Conservation (phyloP, 192 early-diverging fungal species). For the Coemansia sp. region DNA sequence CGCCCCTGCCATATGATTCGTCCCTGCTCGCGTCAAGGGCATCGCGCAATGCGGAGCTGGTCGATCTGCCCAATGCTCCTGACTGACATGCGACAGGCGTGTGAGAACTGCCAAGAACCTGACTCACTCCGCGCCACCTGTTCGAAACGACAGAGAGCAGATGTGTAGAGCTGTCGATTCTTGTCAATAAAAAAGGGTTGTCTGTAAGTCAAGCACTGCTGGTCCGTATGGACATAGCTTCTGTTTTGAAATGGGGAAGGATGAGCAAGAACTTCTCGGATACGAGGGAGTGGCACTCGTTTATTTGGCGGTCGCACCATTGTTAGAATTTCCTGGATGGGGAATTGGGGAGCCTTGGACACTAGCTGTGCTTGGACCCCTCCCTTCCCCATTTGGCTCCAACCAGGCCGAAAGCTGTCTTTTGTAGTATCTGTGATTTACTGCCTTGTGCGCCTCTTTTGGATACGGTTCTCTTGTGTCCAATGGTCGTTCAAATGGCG, state of each 20-base stretch:
- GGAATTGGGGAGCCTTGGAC: not conserved
- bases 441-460: not conserved
- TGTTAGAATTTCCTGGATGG: not conserved
- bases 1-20: slow-evolving; percentile 2
- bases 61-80: not conserved
- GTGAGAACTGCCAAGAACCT: not conserved
- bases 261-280: not conserved
- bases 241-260: not conserved
- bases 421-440: not conserved
- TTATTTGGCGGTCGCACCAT: not conserved
- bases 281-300: not conserved
- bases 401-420: not conserved
- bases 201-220: not conserved
- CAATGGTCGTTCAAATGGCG: not conserved
- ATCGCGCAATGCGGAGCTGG: slow-evolving; percentile 4
- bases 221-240: not conserved
- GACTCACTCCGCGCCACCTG: not conserved
- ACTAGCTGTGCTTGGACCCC: not conserved
- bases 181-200: not conserved
- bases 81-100: not conserved
- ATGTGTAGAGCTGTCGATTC: too few relatives aligned
- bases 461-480: not conserved
- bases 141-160: too few relatives aligned
- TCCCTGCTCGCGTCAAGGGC: not conserved
- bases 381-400: not conserved